Evolutionary conservation across 495 filamentous ascomycete genomes (phyloP).

Genomic region (Trichocladium uniseriatum): DNA sequence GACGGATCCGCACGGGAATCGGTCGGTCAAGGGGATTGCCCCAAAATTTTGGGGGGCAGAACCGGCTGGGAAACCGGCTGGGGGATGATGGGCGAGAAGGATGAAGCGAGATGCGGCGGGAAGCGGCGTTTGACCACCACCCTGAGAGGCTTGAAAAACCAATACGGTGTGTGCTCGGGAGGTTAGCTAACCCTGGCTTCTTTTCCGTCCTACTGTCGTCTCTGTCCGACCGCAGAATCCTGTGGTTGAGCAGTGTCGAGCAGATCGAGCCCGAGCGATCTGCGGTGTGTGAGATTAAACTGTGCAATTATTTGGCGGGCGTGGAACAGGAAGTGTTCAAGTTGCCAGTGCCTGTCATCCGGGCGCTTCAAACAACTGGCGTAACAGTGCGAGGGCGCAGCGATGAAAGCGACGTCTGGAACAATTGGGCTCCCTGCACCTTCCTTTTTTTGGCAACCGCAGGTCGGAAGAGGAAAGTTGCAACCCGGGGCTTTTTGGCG

Average conservation of each 20-base stretch:
- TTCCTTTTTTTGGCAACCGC: slow-evolving; percentile 24
- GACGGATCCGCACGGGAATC: slow-evolving; percentile 6
- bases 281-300: slow-evolving; percentile 5
- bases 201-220: background rate
- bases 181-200: background rate
- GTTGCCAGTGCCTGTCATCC: background rate
- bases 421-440: slow-evolving; percentile 11
- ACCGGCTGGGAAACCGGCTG: background rate
- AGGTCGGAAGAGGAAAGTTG: slow-evolving; percentile 13
- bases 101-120: slow-evolving; percentile 10
- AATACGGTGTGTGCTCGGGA: too few species aligned
- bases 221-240: background rate
- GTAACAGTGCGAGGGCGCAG: slow-evolving; percentile 6
- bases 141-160: too few species aligned
- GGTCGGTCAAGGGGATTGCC: background rate
- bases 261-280: slow-evolving; percentile 8
- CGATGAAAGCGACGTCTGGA: too few species aligned
- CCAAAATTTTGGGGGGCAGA: slow-evolving; percentile 14
- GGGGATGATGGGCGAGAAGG: background rate
- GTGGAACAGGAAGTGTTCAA: slow-evolving; percentile 1
- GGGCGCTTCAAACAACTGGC: slow-evolving; percentile 7
- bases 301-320: slow-evolving; percentile 3
- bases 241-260: too few species aligned
- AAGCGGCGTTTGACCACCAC: background rate
- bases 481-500: slow-evolving; percentile 2